A percentile compares a stretch with the other conserved stretches of the same genome.
Evolutionary conservation across 2,329 filamentous ascomycete genomes (phyloP).

Genomic region (Trichoderma asperellum): DNA sequence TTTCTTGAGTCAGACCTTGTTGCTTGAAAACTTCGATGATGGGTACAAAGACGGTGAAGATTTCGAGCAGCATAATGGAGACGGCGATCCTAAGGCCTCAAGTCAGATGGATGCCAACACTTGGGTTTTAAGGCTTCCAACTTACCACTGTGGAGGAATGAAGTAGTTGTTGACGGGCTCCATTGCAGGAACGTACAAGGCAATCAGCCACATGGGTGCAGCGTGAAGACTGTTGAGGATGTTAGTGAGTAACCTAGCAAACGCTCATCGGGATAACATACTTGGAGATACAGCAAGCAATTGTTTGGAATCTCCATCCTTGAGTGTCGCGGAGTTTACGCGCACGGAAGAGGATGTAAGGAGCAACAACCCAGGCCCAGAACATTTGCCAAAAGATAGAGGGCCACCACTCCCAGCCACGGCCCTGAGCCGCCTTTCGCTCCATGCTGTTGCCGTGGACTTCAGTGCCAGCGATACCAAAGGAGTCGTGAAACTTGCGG

Average conservation of each 20-base stretch:
- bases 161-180: slow-evolving; percentile 57
- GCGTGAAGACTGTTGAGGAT: slow-evolving; percentile 57
- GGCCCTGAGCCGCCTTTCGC: slow-evolving; percentile 49
- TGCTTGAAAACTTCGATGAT: slow-evolving; percentile 59
- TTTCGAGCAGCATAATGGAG: slow-evolving; percentile 65
- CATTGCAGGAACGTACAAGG: slow-evolving; percentile 57
- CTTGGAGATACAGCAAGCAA: slow-evolving; percentile 53
- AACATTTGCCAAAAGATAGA: slow-evolving; percentile 67
- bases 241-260: slow-evolving; percentile 5
- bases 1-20: slow-evolving; percentile 51
- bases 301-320: slow-evolving; percentile 68
- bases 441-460: slow-evolving; percentile 59
- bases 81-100: slow-evolving; percentile 52
- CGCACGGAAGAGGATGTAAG: slow-evolving; percentile 64
- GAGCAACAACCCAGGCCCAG: slow-evolving; percentile 66
- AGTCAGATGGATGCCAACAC: background rate
- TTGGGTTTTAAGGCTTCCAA: background rate
- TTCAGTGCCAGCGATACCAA: slow-evolving; percentile 64
- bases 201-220: slow-evolving; percentile 69
- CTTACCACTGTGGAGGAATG: slow-evolving; percentile 65
- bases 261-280: slow-evolving; percentile 36
- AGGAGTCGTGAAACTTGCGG: slow-evolving; percentile 65
- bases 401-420: slow-evolving; percentile 71
- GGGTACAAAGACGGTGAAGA: slow-evolving; percentile 66
- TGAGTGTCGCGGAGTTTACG: slow-evolving; percentile 66